Conservation (phyloP, 345 rosid genomes). For the Hibiscus tridactylites region DNA sequence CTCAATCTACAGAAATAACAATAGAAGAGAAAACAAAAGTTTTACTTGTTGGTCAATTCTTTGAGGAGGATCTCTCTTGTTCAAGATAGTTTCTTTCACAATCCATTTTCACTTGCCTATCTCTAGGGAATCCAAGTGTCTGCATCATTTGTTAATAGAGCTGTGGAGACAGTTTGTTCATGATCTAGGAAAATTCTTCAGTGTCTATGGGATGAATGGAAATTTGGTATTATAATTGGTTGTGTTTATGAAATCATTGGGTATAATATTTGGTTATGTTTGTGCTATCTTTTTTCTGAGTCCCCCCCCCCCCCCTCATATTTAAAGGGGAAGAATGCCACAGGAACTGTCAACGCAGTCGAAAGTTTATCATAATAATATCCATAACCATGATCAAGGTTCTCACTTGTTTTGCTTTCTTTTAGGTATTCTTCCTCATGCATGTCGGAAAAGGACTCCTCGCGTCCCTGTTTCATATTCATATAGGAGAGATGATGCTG, state of each 20-base stretch:
- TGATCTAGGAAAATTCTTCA: not conserved
- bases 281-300: not conserved
- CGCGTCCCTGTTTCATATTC: constrained; percentile 64
- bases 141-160: too few relatives aligned
- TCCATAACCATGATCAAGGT: not conserved
- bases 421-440: constrained; percentile 67
- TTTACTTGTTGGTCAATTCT: not conserved
- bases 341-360: not conserved
- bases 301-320: not conserved
- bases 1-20: not conserved
- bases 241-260: too few relatives aligned
- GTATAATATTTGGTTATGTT: not conserved
- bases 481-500: constrained; percentile 38
- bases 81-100: not conserved
- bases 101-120: not conserved
- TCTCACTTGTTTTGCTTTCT: constrained; percentile 12
- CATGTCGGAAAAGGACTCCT: constrained; percentile 92
- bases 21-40: not conserved
- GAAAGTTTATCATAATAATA: not conserved
- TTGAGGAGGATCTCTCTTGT: not conserved
- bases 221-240: too few relatives aligned
- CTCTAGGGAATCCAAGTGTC: not conserved
- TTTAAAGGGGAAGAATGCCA: not conserved
- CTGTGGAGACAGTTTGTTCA: not conserved
- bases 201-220: too few relatives aligned